Conservation (phyloP, 2,329 filamentous ascomycete genomes). For the Teratosphaeria destructans region DNA sequence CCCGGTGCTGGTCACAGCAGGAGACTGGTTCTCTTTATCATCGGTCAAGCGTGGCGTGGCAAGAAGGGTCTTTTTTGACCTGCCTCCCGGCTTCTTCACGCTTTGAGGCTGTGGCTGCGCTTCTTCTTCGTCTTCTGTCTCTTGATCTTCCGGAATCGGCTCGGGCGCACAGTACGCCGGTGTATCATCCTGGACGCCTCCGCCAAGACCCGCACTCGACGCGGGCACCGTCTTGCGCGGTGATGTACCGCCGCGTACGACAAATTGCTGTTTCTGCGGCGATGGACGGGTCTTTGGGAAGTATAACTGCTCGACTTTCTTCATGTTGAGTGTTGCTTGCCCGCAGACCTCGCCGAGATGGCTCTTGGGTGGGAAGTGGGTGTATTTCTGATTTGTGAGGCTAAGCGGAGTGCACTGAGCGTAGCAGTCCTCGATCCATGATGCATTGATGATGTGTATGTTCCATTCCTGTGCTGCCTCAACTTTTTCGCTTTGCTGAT, state of each 20-base stretch:
- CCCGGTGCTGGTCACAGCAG: constrained; percentile 57
- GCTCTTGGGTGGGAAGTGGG: constrained; percentile 75
- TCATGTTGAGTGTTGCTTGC: constrained; percentile 70
- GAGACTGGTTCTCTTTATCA: constrained; percentile 72
- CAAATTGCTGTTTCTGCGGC: constrained; percentile 12
- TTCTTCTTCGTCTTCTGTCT: constrained; percentile 13
- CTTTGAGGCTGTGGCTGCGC: constrained; percentile 4
- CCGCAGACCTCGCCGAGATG: constrained; percentile 91
- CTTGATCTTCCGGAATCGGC: constrained; percentile 11
- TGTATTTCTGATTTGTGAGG: constrained; percentile 65
- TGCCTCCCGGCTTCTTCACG: constrained; percentile 11
- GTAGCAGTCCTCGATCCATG: constrained; percentile 97
- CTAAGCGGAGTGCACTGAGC: constrained; percentile 71
- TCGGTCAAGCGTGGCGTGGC: constrained; percentile 19
- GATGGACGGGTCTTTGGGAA: constrained; percentile 29
- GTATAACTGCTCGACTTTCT: constrained; percentile 60
- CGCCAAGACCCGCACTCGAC: constrained; percentile 6
- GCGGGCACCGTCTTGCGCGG: constrained; percentile 9
- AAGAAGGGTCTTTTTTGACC: constrained; percentile 15
- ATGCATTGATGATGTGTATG: constrained; percentile 79
- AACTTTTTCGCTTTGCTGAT: constrained; percentile 84
- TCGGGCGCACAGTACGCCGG: constrained; percentile 1
- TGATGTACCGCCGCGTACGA: not conserved
- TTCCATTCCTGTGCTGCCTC: constrained; percentile 87
- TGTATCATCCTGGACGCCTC: not conserved